Conservation (phyloP, 192 early-diverging fungal genomes). For the Coemansia sp. region DNA sequence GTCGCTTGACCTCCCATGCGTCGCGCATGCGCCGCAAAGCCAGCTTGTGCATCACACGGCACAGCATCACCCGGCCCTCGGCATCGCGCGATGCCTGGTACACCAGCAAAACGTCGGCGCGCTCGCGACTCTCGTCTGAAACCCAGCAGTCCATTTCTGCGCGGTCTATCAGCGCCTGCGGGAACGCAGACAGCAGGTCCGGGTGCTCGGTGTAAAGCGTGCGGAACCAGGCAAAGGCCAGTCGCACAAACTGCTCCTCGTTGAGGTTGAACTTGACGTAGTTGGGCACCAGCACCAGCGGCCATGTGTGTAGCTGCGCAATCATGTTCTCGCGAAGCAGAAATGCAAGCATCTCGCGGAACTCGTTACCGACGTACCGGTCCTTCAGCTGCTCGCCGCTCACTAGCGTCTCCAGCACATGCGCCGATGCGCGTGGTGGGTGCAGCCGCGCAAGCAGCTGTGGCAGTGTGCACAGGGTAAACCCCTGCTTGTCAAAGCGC, state of each 20-base stretch:
- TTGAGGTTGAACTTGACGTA: conserved; percentile 56
- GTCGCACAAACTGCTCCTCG: conserved; percentile 47
- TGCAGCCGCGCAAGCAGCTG: conserved; percentile 44
- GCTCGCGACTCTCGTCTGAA: conserved; percentile 32
- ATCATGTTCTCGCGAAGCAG: conserved; percentile 76
- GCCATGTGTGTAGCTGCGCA: conserved; percentile 82
- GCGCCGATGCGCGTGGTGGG: conserved; percentile 38
- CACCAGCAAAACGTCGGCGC: conserved; percentile 21
- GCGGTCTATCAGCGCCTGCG: conserved; percentile 38
- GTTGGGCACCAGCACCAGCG: conserved; percentile 64
- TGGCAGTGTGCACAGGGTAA: conserved; percentile 26
- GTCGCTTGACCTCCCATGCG: conserved; percentile 15
- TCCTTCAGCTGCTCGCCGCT: conserved; percentile 49
- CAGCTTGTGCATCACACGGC: conserved; percentile 48
- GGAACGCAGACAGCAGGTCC: conserved; percentile 46
- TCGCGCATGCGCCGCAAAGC: conserved; percentile 43
- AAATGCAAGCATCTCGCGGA: conserved; percentile 82
- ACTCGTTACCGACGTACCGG: conserved; percentile 63
- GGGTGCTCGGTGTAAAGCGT: conserved; percentile 47
- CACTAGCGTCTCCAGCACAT: conserved; percentile 58
- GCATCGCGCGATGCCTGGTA: conserved; percentile 27
- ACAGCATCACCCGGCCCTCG: conserved; percentile 38
- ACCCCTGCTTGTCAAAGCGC: conserved; percentile 18
- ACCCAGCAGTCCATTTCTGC: conserved; percentile 40
- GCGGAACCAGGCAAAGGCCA: conserved; percentile 49